phyloP scores from a whole-genome alignment of 805 yeast genomes.

The Candida sphagnicola region DNA sequence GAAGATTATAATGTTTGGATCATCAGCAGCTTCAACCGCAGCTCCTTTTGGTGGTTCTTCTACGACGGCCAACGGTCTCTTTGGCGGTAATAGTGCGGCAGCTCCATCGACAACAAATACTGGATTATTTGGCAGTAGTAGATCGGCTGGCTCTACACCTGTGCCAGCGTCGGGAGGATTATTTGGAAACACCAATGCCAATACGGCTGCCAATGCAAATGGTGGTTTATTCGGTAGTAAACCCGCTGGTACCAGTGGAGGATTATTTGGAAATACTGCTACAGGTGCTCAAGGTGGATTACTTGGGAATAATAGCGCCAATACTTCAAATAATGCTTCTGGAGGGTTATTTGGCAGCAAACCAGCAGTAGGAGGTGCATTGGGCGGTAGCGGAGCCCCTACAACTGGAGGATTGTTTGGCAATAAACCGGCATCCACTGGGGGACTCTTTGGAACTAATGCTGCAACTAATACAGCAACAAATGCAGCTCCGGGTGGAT shows the following conservation, averaged over 20 bases:
- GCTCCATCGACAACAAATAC: conserved; percentile 8
- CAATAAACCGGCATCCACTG: conserved; percentile 10
- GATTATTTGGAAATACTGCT: conserved; percentile 3
- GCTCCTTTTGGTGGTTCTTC: conserved; percentile 6
- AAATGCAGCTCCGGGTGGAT: conserved; percentile 17
- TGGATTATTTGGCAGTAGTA: not conserved
- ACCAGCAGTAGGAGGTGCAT: no score
- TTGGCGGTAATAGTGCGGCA: conserved; percentile 14
- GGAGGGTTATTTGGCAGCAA: conserved; percentile 5
- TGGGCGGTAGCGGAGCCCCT: no score
- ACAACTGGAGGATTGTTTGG: conserved; percentile 16
- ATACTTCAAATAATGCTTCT: conserved; percentile 5
- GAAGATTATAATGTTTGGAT: conserved; percentile 12
- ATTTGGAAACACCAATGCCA: conserved; percentile 13
- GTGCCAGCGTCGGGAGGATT: conserved; percentile 21
- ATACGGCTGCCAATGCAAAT: conserved; percentile 5
- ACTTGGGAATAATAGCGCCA: conserved; percentile 15
- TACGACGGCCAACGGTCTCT: conserved; percentile 19
- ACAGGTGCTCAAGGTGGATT: conserved; percentile 5
- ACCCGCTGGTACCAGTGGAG: conserved; percentile 7
- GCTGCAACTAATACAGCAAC: conserved; percentile 7
- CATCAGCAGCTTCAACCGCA: conserved; percentile 8
- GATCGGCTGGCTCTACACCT: conserved; percentile 5
- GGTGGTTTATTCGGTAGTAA: conserved; percentile 21
- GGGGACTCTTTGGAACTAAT: conserved; percentile 16